Conservation (phyloP, 148 eudicot species). For the Linanthus parryae region DNA sequence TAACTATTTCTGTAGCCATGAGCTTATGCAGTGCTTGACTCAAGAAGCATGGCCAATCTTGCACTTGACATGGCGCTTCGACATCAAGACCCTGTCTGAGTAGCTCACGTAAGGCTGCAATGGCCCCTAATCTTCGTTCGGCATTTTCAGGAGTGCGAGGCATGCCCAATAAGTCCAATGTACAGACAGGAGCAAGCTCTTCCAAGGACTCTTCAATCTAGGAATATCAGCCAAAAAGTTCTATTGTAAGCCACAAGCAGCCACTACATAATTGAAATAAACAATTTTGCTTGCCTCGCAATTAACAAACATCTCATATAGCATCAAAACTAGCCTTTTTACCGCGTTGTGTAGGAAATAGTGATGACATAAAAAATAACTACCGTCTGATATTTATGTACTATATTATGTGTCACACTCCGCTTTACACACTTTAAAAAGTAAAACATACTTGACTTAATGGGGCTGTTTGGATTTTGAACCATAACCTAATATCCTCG, state of each 20-base stretch:
- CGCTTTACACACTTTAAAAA: too few relatives aligned
- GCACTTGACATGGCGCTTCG: slow-evolving; percentile 69
- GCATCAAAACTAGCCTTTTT: slow-evolving; percentile 4
- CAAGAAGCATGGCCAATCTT: slow-evolving; percentile 90
- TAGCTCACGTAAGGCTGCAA: slow-evolving; percentile 88
- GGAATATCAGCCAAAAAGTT: slow-evolving; percentile 10
- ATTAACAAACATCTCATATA: slow-evolving; percentile 3
- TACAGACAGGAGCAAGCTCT: slow-evolving; percentile 91
- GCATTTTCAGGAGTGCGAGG: slow-evolving; percentile 79
- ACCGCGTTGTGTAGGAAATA: too few relatives aligned
- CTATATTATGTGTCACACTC: too few relatives aligned
- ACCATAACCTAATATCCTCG: too few relatives aligned
- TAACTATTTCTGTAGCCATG: slow-evolving; percentile 85
- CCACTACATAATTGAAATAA: neutral
- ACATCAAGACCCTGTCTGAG: slow-evolving; percentile 91
- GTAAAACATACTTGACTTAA: too few relatives aligned
- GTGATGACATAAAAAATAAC: too few relatives aligned
- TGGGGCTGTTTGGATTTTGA: too few relatives aligned
- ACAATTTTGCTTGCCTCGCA: neutral
- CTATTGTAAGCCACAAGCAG: slow-evolving; percentile 7
- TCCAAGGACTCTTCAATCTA: slow-evolving; percentile 97
- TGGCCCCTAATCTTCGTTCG: slow-evolving; percentile 80
- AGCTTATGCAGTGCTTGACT: slow-evolving; percentile 78
- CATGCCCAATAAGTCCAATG: slow-evolving; percentile 82
- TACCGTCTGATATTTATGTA: too few relatives aligned